Conservation (phyloP, 345 rosid genomes). For the Pugionium dolabratum region DNA sequence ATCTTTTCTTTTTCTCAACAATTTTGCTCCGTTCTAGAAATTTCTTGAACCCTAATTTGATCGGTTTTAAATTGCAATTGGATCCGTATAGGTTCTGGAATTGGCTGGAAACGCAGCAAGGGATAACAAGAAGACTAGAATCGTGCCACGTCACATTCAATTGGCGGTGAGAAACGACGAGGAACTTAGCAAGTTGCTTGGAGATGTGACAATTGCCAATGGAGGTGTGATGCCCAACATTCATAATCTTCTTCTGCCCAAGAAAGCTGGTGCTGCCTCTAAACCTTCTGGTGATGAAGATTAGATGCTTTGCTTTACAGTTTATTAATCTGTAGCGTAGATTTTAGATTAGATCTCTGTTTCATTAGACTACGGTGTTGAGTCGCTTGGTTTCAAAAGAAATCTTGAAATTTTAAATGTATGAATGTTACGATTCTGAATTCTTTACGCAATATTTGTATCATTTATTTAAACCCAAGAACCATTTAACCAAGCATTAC, state of each 20-base stretch:
- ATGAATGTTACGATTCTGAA: neutral
- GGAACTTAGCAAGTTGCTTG: constrained; percentile 45
- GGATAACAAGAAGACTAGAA: constrained; percentile 86
- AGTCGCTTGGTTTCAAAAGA: neutral
- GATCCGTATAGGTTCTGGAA: constrained; percentile 63
- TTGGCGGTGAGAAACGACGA: constrained; percentile 89
- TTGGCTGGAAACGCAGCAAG: constrained; percentile 90
- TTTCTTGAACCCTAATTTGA: neutral
- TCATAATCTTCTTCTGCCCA: constrained; percentile 86
- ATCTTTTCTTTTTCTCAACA: neutral
- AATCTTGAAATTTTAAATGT: neutral
- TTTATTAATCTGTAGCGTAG: constrained; percentile 11
- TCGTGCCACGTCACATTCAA: constrained; percentile 91
- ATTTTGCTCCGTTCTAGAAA: neutral
- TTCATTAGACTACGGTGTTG: constrained; percentile 1
- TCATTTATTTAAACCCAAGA: neutral
- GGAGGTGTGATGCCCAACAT: constrained; percentile 47
- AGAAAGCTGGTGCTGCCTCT: constrained; percentile 63
- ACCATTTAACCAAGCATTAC: neutral
- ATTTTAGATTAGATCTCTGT: neutral
- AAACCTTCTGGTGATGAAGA: constrained; percentile 63
- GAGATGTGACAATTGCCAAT: neutral
- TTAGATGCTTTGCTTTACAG: neutral
- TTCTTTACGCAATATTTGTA: neutral
- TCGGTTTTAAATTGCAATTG: neutral